Evolutionary conservation across 2,329 filamentous ascomycete species (phyloP).

Genomic region (Cercospora citrullina): DNA sequence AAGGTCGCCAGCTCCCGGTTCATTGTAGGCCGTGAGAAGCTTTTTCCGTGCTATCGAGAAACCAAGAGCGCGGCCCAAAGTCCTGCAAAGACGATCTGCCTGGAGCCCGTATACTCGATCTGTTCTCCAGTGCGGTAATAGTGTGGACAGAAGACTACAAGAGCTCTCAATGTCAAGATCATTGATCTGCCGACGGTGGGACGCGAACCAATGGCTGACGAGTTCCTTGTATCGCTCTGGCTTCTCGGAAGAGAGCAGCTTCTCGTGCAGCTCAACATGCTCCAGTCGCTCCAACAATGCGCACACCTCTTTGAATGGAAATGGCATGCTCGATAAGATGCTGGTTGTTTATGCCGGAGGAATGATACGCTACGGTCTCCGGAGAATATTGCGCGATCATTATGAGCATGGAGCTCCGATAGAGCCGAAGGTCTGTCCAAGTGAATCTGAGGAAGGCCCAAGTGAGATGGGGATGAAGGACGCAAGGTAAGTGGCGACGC

Average conservation of each 20-base stretch:
- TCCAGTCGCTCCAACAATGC: slow-evolving; percentile 71
- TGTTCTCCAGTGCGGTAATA: slow-evolving; percentile 73
- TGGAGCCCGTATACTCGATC: slow-evolving; percentile 78
- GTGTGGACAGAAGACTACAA: slow-evolving; percentile 68
- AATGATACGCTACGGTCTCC: background rate
- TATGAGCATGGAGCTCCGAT: background rate
- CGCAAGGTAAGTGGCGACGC: slow-evolving; percentile 1
- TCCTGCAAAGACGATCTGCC: slow-evolving; percentile 59
- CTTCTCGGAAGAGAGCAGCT: slow-evolving; percentile 39
- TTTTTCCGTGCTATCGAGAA: slow-evolving; percentile 62
- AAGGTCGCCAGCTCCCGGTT: slow-evolving; percentile 64
- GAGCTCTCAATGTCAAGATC: slow-evolving; percentile 55
- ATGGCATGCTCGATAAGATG: slow-evolving; percentile 52
- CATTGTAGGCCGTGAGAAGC: slow-evolving; percentile 64
- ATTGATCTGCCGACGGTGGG: slow-evolving; percentile 61
- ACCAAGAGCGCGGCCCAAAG: slow-evolving; percentile 67
- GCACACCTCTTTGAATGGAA: slow-evolving; percentile 70
- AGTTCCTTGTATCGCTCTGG: slow-evolving; percentile 33
- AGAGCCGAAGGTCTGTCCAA: background rate
- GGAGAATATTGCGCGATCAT: slow-evolving; percentile 4
- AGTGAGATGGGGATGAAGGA: background rate
- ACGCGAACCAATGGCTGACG: slow-evolving; percentile 67
- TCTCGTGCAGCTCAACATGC: slow-evolving; percentile 45
- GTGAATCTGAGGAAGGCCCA: background rate
- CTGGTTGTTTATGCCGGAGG: background rate